Evolutionary conservation across 768 basidiomycete genomes (phyloP).

Genomic region (Leucosporidium scottii): DNA sequence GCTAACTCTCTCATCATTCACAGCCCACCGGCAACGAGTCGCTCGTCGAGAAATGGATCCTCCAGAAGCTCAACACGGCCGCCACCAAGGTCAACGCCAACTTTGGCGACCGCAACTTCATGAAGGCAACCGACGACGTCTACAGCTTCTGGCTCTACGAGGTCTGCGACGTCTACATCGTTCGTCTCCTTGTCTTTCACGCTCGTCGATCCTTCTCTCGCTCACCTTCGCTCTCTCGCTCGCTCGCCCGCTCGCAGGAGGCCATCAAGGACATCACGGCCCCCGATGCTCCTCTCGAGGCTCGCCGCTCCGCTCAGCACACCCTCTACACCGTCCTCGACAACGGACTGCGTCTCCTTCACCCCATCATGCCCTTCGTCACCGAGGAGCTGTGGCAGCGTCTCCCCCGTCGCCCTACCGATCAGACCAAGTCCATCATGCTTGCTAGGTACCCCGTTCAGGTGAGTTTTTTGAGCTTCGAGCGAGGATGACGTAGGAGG

Average conservation of each 20-base stretch:
- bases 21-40: slow-evolving; percentile 84
- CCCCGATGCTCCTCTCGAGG: slow-evolving; percentile 52
- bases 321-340: slow-evolving; percentile 94
- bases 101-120: slow-evolving; percentile 79
- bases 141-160: slow-evolving; percentile 98
- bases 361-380: slow-evolving; percentile 99
- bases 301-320: slow-evolving; percentile 79
- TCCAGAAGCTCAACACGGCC: slow-evolving; percentile 85
- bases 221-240: not conserved
- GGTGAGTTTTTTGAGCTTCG: slow-evolving; percentile 51
- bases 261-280: slow-evolving; percentile 98
- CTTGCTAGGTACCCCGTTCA: slow-evolving; percentile 70
- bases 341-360: slow-evolving; percentile 75
- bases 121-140: slow-evolving; percentile 72
- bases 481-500: slow-evolving; percentile 50
- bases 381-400: slow-evolving; percentile 99
- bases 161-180: slow-evolving; percentile 98
- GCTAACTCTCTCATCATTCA: not conserved
- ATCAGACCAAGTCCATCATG: slow-evolving; percentile 81
- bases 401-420: slow-evolving; percentile 73
- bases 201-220: not conserved
- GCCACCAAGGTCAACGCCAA: slow-evolving; percentile 66
- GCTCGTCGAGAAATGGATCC: slow-evolving; percentile 88
- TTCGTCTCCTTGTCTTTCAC: slow-evolving; percentile 45
- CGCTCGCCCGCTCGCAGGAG: slow-evolving; percentile 54